Evolutionary conservation across 176 grass and related monocot species (phyloP), one percentile per base, ranked within the genome.

Genomic region (Carex myosuroides): DNA sequence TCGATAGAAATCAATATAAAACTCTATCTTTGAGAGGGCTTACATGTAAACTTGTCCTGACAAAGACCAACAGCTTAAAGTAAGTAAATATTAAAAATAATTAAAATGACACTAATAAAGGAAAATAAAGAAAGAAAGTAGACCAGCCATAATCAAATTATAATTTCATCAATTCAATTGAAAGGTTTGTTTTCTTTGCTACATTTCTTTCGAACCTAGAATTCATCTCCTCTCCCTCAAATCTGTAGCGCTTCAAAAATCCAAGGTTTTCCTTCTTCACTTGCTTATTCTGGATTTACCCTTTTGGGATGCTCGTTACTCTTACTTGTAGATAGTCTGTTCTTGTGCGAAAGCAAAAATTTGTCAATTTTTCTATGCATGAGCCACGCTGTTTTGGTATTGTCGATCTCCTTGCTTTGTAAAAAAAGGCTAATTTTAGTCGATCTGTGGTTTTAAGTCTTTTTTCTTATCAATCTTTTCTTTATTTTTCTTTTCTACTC

Each of bases 11-110:
- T n/a, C 1, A 17, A 44, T 41, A 9, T 29, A 54, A 55, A 76
- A 29, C 5, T 76, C 13, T 11, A 76, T 55, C 9, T 73, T 72
- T 48, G 32, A 44, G 50, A 56, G 73, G 50, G 73, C 50, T 55
- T 77, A 6, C 24, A 10, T 77, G 73, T 56, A 77, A 77, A 1
- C 0, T 55, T 76, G 13, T 30, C 14, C 56, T 77, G 73, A 77
- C 73, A 77, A 74, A 74, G 5, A 76, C 72, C 46, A 32, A 32
- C 72, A 76, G 22, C 70, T 52, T 24, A 74, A 76, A 75, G 10
- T 29, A 76, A 76, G 11, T 17, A 75, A 75, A 26, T 75, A 46
- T 21, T 20, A 52, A 54, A 77, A 54, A 16, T 16, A 21, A 21
- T 5, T 53, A 54, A 13, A 77, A 55, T 53, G 8, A 10, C 50